Conservation (phyloP, 2,329 filamentous ascomycete genomes). For the Plectosphaerella sp. region DNA sequence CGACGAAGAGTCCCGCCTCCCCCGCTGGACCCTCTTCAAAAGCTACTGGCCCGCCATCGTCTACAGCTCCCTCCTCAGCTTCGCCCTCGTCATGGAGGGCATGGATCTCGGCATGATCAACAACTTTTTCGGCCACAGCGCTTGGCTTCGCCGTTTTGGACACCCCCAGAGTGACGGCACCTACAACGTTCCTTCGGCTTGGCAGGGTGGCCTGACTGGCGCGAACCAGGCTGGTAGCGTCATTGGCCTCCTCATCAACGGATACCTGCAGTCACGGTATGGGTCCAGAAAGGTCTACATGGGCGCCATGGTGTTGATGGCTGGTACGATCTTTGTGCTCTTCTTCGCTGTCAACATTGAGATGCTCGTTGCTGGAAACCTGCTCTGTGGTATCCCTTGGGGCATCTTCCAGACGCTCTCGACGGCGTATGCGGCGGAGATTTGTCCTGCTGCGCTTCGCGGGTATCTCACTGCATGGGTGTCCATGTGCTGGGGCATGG, state of each 20-base stretch:
- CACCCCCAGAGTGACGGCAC: neutral
- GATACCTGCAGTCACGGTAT: conserved; percentile 27
- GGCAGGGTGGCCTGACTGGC: conserved; percentile 38
- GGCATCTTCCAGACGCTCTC: conserved; percentile 27
- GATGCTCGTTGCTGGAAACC: conserved; percentile 23
- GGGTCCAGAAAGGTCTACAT: conserved; percentile 32
- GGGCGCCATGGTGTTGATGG: conserved; percentile 25
- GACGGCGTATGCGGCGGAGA: conserved; percentile 30
- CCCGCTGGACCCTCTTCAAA: neutral
- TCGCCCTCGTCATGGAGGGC: conserved; percentile 1
- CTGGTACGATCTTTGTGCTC: conserved; percentile 28
- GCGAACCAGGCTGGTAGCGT: conserved; percentile 36
- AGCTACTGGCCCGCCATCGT: neutral
- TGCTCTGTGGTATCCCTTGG: conserved; percentile 24
- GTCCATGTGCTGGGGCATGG: conserved; percentile 32
- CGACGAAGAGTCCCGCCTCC: neutral
- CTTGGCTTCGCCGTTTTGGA: neutral
- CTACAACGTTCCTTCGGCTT: neutral
- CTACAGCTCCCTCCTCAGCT: neutral
- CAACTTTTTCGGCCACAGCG: neutral
- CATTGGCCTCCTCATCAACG: conserved; percentile 36
- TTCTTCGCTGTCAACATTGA: conserved; percentile 29
- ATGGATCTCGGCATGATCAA: conserved; percentile 2
- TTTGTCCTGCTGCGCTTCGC: conserved; percentile 28
- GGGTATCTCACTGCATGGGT: conserved; percentile 29